These are phyloP conservation scores for Naematelia encephala DNA, from an alignment of 768 basidiomycete species.

Conservation along the genomic window DNA sequence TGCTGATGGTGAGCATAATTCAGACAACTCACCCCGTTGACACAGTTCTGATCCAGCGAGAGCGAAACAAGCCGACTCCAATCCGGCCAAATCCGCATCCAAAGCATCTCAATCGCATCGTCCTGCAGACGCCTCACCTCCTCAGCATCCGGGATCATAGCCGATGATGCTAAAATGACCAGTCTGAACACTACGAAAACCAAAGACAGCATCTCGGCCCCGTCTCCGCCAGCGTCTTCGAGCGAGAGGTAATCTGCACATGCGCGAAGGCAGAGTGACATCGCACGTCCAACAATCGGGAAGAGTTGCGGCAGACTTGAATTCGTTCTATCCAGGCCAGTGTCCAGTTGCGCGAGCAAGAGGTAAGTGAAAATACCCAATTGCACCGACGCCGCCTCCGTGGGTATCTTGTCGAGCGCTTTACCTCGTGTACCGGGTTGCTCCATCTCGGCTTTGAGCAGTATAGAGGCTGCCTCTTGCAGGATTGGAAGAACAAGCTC, in stretches of 20 bases:
- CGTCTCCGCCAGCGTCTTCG: conserved; percentile 26
- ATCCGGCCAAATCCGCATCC: conserved; percentile 37
- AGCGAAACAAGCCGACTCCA: conserved; percentile 28
- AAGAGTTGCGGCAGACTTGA: conserved; percentile 15
- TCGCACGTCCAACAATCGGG: conserved; percentile 27
- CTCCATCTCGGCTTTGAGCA: conserved; percentile 22
- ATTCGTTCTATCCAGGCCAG: not conserved
- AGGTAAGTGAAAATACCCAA: conserved; percentile 26
- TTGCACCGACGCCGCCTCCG: conserved; percentile 24
- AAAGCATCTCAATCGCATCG: conserved; percentile 23
- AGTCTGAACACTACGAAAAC: conserved; percentile 23
- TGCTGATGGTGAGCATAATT: not conserved
- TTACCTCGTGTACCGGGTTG: conserved; percentile 14
- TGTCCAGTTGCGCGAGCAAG: conserved; percentile 17
- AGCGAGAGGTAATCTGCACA: conserved; percentile 25
- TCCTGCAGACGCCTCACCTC: not conserved
- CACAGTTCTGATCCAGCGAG: conserved; percentile 22
- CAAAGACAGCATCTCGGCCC: conserved; percentile 28
- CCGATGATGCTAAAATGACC: conserved; percentile 12
- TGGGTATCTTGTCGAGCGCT: conserved; percentile 7
- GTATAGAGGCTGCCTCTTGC: conserved; percentile 13
- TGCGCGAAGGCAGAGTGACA: conserved; percentile 24
- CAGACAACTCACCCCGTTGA: conserved; percentile 30
- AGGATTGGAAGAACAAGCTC: conserved; percentile 9
- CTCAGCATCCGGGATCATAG: not conserved